Conservation (phyloP, 495 filamentous ascomycete genomes). For the Elaphomyces granulatus region DNA sequence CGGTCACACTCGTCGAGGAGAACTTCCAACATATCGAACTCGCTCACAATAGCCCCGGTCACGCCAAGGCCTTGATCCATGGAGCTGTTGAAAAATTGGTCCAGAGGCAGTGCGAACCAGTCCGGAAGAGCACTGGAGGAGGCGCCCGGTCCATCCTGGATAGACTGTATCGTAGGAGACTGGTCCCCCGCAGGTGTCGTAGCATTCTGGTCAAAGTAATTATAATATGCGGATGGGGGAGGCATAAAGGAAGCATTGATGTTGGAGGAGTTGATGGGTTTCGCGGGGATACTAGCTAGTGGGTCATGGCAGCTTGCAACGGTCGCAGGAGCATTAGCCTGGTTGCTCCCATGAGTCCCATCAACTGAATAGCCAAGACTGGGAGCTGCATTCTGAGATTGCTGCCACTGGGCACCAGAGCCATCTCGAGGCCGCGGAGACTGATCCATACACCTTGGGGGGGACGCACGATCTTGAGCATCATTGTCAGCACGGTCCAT, state of each 20-base stretch:
- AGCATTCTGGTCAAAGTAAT: conserved; percentile 31
- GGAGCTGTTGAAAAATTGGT: conserved; percentile 40
- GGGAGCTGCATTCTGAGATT: conserved; percentile 1
- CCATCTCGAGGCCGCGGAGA: conserved; percentile 27
- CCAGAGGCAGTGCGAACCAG: conserved; percentile 32
- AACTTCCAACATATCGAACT: conserved; percentile 36
- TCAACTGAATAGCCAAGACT: conserved; percentile 5
- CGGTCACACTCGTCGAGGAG: conserved; percentile 33
- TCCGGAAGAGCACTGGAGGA: conserved; percentile 28
- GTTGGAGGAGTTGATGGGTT: conserved; percentile 35
- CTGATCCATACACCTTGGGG: conserved; percentile 20
- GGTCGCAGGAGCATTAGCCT: conserved; percentile 11
- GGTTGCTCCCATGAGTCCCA: conserved; percentile 3
- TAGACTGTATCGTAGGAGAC: conserved; percentile 8
- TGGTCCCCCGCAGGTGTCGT: conserved; percentile 18
- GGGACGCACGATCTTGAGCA: conserved; percentile 24
- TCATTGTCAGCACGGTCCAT: conserved; percentile 32
- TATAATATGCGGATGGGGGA: conserved; percentile 34
- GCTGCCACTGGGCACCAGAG: conserved; percentile 19
- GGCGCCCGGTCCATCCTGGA: conserved; percentile 4
- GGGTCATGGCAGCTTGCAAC: conserved; percentile 28
- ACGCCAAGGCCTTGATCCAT: conserved; percentile 37
- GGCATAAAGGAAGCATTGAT: conserved; percentile 37
- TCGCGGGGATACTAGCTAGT: conserved; percentile 30
- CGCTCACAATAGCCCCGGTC: conserved; percentile 34